phyloP scores from a whole-genome alignment of 192 early-diverging fungal species.

The Coemansia sp. region DNA sequence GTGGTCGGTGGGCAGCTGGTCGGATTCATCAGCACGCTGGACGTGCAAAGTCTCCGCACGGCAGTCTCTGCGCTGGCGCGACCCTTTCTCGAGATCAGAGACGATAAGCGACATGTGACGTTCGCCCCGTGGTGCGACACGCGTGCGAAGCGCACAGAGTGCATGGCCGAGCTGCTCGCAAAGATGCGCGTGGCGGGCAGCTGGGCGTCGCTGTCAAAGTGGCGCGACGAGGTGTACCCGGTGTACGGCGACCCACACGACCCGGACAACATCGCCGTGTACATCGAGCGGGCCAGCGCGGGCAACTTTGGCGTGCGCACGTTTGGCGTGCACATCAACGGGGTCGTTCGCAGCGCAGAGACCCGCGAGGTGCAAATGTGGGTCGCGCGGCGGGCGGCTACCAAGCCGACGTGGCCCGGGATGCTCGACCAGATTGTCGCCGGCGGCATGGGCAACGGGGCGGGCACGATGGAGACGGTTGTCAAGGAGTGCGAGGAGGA shows the following conservation, averaged over 20 bases:
- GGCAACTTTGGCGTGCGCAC: constrained; percentile 78
- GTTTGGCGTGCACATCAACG: constrained; percentile 92
- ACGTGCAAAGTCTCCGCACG: not conserved
- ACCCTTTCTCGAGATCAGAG: constrained; percentile 12
- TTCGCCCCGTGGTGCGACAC: constrained; percentile 1
- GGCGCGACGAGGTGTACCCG: constrained; percentile 84
- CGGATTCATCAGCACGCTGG: not conserved
- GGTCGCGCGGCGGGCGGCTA: constrained; percentile 74
- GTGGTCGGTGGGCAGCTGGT: not conserved
- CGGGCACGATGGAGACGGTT: constrained; percentile 58
- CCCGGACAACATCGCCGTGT: constrained; percentile 48
- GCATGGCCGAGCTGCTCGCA: constrained; percentile 15
- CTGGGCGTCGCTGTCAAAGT: constrained; percentile 52
- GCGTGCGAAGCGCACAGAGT: constrained; percentile 9
- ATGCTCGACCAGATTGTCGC: constrained; percentile 75
- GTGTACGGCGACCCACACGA: constrained; percentile 60
- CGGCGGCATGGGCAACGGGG: constrained; percentile 68
- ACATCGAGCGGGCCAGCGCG: constrained; percentile 78
- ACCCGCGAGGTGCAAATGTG: constrained; percentile 71
- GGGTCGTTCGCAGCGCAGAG: constrained; percentile 44
- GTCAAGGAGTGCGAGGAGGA: constrained; percentile 93
- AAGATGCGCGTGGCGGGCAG: constrained; percentile 1
- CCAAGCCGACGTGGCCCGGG: constrained; percentile 87
- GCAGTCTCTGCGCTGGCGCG: not conserved
- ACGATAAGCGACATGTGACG: not conserved